Evolutionary conservation across 2,329 filamentous ascomycete species (phyloP).

Genomic region (Stagonosporopsis vannaccii): DNA sequence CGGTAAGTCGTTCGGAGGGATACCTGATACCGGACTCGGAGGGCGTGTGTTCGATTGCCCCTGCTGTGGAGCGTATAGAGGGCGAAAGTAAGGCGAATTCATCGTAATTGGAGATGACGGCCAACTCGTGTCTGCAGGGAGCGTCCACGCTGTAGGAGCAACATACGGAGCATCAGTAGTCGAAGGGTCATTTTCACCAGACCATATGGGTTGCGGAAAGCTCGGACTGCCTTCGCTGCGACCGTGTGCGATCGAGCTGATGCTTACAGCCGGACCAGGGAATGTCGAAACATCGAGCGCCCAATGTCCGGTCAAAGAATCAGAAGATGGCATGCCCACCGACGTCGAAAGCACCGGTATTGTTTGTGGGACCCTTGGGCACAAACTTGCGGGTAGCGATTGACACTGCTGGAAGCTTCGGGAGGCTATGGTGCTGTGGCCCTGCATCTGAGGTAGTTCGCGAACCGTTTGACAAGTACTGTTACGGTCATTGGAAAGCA

Average conservation of each 20-base stretch:
- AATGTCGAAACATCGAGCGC: no score
- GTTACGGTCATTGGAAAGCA: background rate
- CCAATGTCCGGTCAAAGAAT: background rate
- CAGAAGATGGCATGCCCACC: background rate
- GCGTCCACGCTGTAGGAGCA: constrained; percentile 1
- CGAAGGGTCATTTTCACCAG: background rate
- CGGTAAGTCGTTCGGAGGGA: background rate
- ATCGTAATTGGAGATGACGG: background rate
- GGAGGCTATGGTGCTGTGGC: background rate
- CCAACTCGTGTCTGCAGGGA: background rate
- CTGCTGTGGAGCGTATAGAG: background rate
- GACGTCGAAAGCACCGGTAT: background rate
- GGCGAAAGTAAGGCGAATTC: background rate
- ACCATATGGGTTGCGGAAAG: background rate
- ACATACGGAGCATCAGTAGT: background rate
- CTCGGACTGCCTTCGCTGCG: background rate
- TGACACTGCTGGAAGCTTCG: background rate
- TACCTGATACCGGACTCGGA: background rate
- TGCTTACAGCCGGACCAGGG: background rate
- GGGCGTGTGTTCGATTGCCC: background rate
- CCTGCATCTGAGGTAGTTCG: background rate
- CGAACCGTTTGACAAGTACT: background rate
- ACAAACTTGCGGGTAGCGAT: background rate
- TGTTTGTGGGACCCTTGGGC: background rate
- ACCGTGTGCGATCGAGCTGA: background rate